Evolutionary conservation across 1,284 basidiomycete genomes (phyloP).

Genomic region (Puccinia hordei): DNA sequence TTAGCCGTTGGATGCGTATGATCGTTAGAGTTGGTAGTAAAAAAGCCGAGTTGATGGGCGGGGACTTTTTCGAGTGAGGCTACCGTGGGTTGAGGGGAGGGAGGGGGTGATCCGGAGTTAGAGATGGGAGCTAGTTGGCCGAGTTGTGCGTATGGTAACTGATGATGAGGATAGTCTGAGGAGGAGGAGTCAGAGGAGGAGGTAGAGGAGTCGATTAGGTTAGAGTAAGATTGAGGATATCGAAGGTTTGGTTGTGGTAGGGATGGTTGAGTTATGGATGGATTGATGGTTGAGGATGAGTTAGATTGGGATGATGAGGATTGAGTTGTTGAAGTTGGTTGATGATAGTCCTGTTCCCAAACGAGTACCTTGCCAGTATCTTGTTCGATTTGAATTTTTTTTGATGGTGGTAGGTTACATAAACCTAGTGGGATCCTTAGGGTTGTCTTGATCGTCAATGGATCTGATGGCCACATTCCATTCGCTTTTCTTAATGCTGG

Average conservation of each 20-base stretch:
- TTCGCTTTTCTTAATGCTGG: slow-evolving; percentile 33
- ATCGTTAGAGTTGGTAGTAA: neutral
- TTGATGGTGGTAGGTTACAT: slow-evolving; percentile 34
- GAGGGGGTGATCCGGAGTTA: slow-evolving; percentile 19
- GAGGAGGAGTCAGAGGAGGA: neutral
- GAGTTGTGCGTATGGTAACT: slow-evolving; percentile 13
- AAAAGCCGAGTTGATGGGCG: slow-evolving; percentile 20
- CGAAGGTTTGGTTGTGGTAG: no score
- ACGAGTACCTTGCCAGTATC: slow-evolving; percentile 33
- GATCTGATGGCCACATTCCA: slow-evolving; percentile 27
- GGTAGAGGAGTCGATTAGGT: slow-evolving; percentile 2
- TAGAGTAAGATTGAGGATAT: neutral
- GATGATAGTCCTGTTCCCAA: slow-evolving; percentile 25
- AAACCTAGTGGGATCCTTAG: slow-evolving; percentile 29
- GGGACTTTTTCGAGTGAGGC: slow-evolving; percentile 10
- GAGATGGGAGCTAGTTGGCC: slow-evolving; percentile 34
- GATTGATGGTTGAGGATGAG: no score
- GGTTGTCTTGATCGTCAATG: slow-evolving; percentile 6
- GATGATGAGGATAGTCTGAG: neutral
- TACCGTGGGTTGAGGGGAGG: neutral
- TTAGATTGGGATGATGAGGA: no score
- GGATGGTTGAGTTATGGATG: no score
- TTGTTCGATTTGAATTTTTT: slow-evolving; percentile 41
- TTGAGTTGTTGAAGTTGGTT: no score
- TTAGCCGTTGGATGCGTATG: neutral